These are phyloP conservation scores for Trichomonascus vanleenenianus DNA, from an alignment of 805 yeast genomes.

Conservation along the genomic window DNA sequence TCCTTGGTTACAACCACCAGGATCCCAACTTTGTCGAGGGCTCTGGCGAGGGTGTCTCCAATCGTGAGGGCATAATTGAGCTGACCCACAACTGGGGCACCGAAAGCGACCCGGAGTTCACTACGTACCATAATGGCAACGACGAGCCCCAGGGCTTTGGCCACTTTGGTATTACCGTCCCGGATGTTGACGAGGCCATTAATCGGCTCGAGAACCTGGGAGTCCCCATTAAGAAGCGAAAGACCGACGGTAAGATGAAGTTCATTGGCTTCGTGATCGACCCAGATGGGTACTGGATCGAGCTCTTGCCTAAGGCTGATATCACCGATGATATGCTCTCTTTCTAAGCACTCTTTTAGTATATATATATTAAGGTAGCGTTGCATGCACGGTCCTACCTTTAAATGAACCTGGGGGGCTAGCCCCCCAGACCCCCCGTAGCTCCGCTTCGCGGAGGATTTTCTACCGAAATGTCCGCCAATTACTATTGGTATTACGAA, in stretches of 20 bases:
- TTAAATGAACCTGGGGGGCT: no score
- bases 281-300: constrained; percentile 87
- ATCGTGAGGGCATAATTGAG: constrained; percentile 69
- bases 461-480: no score
- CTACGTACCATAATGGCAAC: constrained; percentile 77
- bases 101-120: constrained; percentile 64
- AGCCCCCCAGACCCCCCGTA: no score
- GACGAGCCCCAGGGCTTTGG: constrained; percentile 76
- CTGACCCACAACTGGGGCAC: constrained; percentile 96
- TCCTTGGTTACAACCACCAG: constrained; percentile 60
- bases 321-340: constrained; percentile 18
- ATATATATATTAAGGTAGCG: no score
- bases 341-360: no score
- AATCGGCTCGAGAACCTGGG: constrained; percentile 40
- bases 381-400: no score
- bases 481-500: no score
- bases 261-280: constrained; percentile 79
- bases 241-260: constrained; percentile 36
- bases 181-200: constrained; percentile 48
- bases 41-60: constrained; percentile 27
- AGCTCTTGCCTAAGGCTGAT: constrained; percentile 46
- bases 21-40: constrained; percentile 37
- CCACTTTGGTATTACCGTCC: constrained; percentile 68
- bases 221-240: constrained; percentile 39
- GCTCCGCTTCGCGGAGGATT: no score